Conservation (phyloP, 345 rosid genomes). For the Chamaenerion angustifolium region DNA sequence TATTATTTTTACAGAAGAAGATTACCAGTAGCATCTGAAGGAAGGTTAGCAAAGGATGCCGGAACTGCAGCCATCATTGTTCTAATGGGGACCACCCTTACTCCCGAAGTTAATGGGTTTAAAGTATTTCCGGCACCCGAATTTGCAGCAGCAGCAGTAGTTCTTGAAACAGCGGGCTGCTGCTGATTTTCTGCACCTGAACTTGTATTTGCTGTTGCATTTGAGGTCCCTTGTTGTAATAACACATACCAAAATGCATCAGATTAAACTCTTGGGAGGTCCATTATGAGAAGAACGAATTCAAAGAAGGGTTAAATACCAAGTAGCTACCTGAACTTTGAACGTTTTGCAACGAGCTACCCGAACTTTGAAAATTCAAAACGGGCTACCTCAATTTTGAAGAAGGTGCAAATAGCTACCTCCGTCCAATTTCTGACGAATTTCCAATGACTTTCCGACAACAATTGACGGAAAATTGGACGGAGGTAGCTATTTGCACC, state of each 20-base stretch:
- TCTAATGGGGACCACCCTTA: conserved; percentile 50
- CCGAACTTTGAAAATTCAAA: too few species aligned
- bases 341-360: too few species aligned
- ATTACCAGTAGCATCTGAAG: conserved; percentile 22
- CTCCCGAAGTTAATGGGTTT: conserved; percentile 31
- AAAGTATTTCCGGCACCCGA: conserved; percentile 20
- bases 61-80: conserved; percentile 57
- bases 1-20: too few species aligned
- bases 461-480: too few species aligned
- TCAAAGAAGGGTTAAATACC: too few species aligned
- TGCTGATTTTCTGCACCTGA: conserved; percentile 22
- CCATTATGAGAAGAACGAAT: not conserved
- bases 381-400: too few species aligned
- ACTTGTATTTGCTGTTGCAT: conserved; percentile 19
- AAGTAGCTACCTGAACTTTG: too few species aligned
- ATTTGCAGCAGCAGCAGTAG: conserved; percentile 11
- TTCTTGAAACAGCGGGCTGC: conserved; percentile 14
- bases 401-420: too few species aligned
- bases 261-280: not conserved
- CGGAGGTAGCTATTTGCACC: too few species aligned
- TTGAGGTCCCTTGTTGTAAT: conserved; percentile 26
- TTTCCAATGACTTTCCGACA: too few species aligned
- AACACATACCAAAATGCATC: not conserved
- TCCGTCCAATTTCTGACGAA: too few species aligned
- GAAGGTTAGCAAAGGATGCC: conserved; percentile 27